These are phyloP conservation scores for Suhomyces maxii DNA, from an alignment of 1,139 yeast genomes.

Conservation along the genomic window DNA sequence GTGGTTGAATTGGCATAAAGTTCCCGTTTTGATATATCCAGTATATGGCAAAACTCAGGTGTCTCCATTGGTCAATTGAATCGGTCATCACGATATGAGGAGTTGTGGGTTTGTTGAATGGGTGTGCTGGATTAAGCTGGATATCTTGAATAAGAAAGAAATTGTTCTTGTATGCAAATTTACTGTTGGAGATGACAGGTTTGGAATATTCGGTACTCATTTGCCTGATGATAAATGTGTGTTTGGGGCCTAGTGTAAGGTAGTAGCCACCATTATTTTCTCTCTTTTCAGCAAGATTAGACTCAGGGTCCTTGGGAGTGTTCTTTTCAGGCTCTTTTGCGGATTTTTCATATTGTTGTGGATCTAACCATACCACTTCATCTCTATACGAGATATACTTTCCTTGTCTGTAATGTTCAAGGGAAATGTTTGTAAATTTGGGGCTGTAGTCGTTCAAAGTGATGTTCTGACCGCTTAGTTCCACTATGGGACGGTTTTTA, in stretches of 20 bases:
- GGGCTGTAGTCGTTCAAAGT: constrained; percentile 35
- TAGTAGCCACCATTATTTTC: constrained; percentile 31
- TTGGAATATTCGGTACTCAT: constrained; percentile 20
- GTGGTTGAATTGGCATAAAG: constrained; percentile 42
- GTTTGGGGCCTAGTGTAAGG: constrained; percentile 21
- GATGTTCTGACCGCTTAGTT: constrained; percentile 30
- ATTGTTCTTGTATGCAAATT: constrained; percentile 35
- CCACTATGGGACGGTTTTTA: constrained; percentile 31
- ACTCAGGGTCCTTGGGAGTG: no score
- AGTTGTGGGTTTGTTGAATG: constrained; percentile 27
- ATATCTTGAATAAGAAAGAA: constrained; percentile 34
- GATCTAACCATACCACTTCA: constrained; percentile 30
- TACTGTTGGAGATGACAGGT: constrained; percentile 22
- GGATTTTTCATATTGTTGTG: constrained; percentile 31
- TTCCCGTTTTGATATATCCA: constrained; percentile 49
- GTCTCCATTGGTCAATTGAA: constrained; percentile 56
- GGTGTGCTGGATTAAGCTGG: constrained; percentile 33
- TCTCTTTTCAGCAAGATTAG: neutral
- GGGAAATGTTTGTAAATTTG: constrained; percentile 29
- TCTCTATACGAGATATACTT: constrained; percentile 20
- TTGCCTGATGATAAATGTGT: constrained; percentile 23
- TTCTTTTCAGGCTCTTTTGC: no score
- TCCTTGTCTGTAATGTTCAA: constrained; percentile 29
- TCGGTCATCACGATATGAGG: constrained; percentile 40
- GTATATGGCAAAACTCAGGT: constrained; percentile 65